Conservation (phyloP, 2,329 filamentous ascomycete species). For the Aureobasidium namibiae region DNA sequence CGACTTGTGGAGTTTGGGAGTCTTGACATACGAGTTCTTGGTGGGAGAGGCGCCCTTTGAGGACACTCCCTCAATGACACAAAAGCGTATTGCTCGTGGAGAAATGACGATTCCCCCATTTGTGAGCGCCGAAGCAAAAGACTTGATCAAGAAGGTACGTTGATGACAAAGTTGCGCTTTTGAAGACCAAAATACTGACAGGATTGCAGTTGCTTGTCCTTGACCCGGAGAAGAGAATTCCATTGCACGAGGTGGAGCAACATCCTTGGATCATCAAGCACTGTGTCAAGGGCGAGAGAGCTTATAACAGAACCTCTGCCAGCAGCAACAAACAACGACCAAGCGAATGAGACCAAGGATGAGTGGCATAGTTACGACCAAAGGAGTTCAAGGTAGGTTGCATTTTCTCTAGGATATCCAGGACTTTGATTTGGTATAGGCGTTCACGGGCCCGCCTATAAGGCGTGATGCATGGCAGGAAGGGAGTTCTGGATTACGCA, state of each 20-base stretch:
- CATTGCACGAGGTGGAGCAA: conserved; percentile 16
- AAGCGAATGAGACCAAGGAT: conserved; percentile 7
- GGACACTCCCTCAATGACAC: conserved; percentile 18
- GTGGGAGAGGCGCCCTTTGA: conserved; percentile 19
- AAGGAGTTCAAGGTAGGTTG: conserved; percentile 6
- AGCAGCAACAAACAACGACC: conserved; percentile 21
- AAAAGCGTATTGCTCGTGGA: conserved; percentile 18
- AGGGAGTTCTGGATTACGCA: background rate
- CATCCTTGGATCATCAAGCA: conserved; percentile 20
- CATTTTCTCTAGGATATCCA: conserved; percentile 1
- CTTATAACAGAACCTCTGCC: conserved; percentile 34
- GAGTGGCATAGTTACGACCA: background rate
- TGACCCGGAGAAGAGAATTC: conserved; percentile 17
- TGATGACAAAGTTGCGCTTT: too few species aligned
- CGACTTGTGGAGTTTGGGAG: conserved; percentile 18
- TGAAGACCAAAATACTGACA: background rate
- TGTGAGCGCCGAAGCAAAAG: conserved; percentile 18
- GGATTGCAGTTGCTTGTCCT: conserved; percentile 15
- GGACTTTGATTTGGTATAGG: background rate
- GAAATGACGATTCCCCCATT: conserved; percentile 18
- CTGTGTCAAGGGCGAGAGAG: conserved; percentile 36
- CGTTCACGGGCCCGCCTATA: background rate
- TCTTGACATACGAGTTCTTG: conserved; percentile 18
- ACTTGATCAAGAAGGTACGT: conserved; percentile 19
- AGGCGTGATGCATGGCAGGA: background rate